Base-by-base conservation (phyloP, 768 basidiomycete species). In the Kwoniella pini region DNA sequence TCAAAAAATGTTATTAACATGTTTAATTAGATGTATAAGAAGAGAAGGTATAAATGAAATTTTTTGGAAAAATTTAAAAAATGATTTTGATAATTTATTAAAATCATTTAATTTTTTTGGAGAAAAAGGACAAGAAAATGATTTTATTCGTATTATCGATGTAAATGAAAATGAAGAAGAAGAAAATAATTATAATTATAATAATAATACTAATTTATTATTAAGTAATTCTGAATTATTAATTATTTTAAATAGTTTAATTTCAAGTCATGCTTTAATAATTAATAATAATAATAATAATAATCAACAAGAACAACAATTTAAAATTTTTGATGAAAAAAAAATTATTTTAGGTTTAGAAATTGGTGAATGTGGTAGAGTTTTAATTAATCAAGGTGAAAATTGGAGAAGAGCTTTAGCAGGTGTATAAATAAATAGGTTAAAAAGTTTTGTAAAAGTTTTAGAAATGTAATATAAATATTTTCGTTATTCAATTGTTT, bases 21-120 rank as follows among this genome's bases (percentile, higher is more conserved):
- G 92, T 0, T 76, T 95, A 36, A 80, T 94, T 24, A 88, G 88
- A 69, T 91, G 90, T 72, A 83, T 90, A 43, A 86, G 87, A 75
- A 82, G 88, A 43, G 87, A 89, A 62, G 93, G 93, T 26, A 84
- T 97, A 0, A 87, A 91, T 53, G 91, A 93, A 79, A 87, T 97
- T 48, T 85, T 85, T 68, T 93, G 89, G 89, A 83, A 83, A 26
- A 88, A 90, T 64, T 88, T 92, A 54, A 62, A 84, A 59, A 81
- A 86, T 54, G 91, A 95, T 72, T 90, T 92, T 70, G 74, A 85
- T 27, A 83, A 84, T 6, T 88, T 91, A 63, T 82, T 85, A 50
- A 83, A 84, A 62, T 80, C 85, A 1, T 84, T 96, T 13, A 50
- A 50, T 10, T 80, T 61, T 11, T 84, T 7, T 81, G 83, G 30